Evolutionary conservation across 495 filamentous ascomycete species (phyloP), one percentile per base, ranked within the genome.

Genomic region (Neurospora sp.): DNA sequence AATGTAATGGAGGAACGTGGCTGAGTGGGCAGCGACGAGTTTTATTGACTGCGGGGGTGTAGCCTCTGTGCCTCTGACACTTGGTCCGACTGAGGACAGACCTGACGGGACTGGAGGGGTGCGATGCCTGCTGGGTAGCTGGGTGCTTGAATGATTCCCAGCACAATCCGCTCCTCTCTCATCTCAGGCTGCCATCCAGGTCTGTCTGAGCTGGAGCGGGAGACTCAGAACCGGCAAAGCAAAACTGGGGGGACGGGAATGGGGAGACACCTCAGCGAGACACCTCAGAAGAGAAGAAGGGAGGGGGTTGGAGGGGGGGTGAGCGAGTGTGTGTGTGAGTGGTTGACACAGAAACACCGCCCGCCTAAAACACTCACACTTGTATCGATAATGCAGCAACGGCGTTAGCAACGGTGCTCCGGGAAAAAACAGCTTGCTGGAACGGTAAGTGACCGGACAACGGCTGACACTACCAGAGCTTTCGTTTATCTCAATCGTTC

Each of bases 31-130:
- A 76, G 78, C 76, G 77, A 79, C 79, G 77, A 80, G 78, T 79
- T 80, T 80, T 81, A 80, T 81, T 81, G 75, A 78, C 75, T 78
- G 79, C 78, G 77, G 78, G 79, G 79, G 76, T 69, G 54, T 62
- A 18, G 23, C 23, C 54, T 66, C 59, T 72, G 75, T 70, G 70
- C 54, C 42, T 77, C 48, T 75, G 54, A 66, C 54, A 66, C 54
- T 66, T 66, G 23, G 54, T 35, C 27, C 27, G 14, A 37, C 23
- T 18, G 12, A 16, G 14, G 54, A 37, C 23, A 35, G 54, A 27
- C 44, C 18, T 66, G 69, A 70, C 38, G 54, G 69, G 73, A 70
- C 42, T 69, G 72, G 78, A 79, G 75, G 76, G 77, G 74, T 27
- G 12, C 48, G 12, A 16, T 31, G 23, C 54, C 23, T 62, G 54